Percentiles rank a stretch among this genome's conserved stretches.
Conservation (phyloP, 148 eudicot species). For the Nyssa sinensis region DNA sequence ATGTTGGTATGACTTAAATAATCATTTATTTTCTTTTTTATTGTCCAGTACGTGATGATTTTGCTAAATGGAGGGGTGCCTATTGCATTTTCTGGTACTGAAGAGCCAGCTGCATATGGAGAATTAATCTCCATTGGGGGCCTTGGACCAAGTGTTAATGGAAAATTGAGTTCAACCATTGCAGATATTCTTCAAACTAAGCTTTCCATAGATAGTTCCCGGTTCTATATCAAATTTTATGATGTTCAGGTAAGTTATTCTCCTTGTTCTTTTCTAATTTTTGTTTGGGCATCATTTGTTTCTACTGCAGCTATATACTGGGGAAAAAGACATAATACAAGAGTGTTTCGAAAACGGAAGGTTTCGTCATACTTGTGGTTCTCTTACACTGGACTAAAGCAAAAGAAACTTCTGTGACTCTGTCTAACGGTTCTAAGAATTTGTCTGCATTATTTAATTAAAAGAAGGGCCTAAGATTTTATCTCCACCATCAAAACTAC, state of each 20-base stretch:
- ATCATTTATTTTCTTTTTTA: background rate
- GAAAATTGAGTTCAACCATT: conserved; percentile 68
- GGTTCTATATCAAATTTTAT: conserved; percentile 89
- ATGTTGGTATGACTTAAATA: background rate
- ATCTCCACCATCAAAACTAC: too few species aligned
- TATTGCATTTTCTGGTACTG: conserved; percentile 84
- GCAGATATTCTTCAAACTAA: conserved; percentile 89
- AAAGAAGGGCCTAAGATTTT: too few species aligned
- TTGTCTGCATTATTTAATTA: background rate
- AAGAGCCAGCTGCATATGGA: conserved; percentile 91
- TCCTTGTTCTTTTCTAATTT: background rate
- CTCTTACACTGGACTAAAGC: background rate
- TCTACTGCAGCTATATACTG: background rate
- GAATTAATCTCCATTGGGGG: conserved; percentile 92
- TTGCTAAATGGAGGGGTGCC: conserved; percentile 86
- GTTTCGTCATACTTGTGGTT: background rate
- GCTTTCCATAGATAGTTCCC: conserved; percentile 69
- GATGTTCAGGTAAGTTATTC: conserved; percentile 56
- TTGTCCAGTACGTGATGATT: conserved; percentile 87
- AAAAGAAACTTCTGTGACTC: background rate
- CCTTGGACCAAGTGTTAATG: conserved; percentile 74
- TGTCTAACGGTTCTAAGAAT: background rate
- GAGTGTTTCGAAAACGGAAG: background rate
- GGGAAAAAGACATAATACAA: background rate
- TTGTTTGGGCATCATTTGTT: background rate